These are phyloP conservation scores for Zygoascus flipseniorum DNA, from an alignment of 805 yeast species.

Conservation along the genomic window DNA sequence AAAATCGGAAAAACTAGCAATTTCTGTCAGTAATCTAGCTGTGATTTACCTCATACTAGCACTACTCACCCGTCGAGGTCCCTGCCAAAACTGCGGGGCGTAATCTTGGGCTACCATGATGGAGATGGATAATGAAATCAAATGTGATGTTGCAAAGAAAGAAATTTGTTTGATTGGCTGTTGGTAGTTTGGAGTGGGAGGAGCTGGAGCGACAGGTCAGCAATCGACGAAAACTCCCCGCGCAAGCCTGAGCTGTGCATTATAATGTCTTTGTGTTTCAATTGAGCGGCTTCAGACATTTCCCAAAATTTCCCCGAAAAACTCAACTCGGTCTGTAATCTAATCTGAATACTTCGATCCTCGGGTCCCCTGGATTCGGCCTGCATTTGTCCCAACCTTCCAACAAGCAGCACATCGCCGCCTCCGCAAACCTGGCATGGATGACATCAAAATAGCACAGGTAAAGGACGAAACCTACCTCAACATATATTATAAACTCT, in stretches of 20 bases:
- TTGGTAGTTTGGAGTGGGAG: neutral
- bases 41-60: neutral
- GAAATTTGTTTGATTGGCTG: conserved; percentile 1
- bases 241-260: too few relatives aligned
- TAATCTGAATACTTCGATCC: too few relatives aligned
- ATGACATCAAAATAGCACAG: conserved; percentile 45
- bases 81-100: conserved; percentile 26
- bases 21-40: neutral
- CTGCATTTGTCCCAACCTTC: too few relatives aligned
- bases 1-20: conserved; percentile 43
- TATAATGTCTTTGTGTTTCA: too few relatives aligned
- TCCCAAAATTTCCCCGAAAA: too few relatives aligned
- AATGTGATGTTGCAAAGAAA: neutral
- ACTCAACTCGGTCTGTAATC: too few relatives aligned
- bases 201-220: neutral
- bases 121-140: neutral
- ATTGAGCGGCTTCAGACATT: too few relatives aligned
- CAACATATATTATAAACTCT: neutral
- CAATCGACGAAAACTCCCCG: neutral
- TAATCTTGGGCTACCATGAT: conserved; percentile 1
- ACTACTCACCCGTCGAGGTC: conserved; percentile 22
- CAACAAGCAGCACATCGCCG: too few relatives aligned
- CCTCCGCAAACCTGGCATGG: conserved; percentile 33
- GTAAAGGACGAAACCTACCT: conserved; percentile 24
- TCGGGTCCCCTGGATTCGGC: too few relatives aligned